A percentile compares a stretch with the other conserved stretches of the same genome.
phyloP scores from a whole-genome alignment of 768 basidiomycete genomes.

The Phlebiopsis flavidoalba region DNA sequence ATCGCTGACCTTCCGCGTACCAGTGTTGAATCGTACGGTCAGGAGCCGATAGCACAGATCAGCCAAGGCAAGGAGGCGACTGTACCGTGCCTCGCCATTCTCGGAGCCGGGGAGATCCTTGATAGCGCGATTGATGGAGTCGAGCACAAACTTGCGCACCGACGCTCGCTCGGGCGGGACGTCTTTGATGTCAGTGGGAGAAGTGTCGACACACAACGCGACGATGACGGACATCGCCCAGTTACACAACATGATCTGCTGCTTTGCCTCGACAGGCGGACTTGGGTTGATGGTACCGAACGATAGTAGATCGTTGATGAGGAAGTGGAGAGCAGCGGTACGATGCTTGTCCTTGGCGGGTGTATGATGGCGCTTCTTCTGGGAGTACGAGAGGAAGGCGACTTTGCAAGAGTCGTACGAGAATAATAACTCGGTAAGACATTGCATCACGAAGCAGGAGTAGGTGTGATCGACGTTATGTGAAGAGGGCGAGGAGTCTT shows the following conservation, averaged over 20 bases:
- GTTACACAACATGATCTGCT: conserved; percentile 61
- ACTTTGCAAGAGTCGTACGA: conserved; percentile 91
- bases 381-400: conserved; percentile 75
- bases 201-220: conserved; percentile 87
- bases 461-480: conserved; percentile 38
- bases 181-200: conserved; percentile 67
- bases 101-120: conserved; percentile 68
- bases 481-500: neutral
- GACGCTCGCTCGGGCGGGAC: conserved; percentile 71
- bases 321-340: conserved; percentile 66
- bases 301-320: conserved; percentile 79
- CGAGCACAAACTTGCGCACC: conserved; percentile 91
- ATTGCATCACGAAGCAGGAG: conserved; percentile 84
- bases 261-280: conserved; percentile 48
- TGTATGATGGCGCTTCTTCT: conserved; percentile 54
- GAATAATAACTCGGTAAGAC: conserved; percentile 85
- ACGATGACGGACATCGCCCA: conserved; percentile 90
- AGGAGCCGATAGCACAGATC: conserved; percentile 88
- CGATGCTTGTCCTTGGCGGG: conserved; percentile 71
- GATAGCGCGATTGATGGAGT: conserved; percentile 80
- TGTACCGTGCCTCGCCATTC: conserved; percentile 69
- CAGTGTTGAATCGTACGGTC: conserved; percentile 64
- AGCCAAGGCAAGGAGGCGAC: conserved; percentile 78
- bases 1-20: conserved; percentile 46
- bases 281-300: conserved; percentile 68